Evolutionary conservation across 1,284 basidiomycete species (phyloP), one percentile per base, ranked within the genome.

Genomic region (Sporisorium reilianum): DNA sequence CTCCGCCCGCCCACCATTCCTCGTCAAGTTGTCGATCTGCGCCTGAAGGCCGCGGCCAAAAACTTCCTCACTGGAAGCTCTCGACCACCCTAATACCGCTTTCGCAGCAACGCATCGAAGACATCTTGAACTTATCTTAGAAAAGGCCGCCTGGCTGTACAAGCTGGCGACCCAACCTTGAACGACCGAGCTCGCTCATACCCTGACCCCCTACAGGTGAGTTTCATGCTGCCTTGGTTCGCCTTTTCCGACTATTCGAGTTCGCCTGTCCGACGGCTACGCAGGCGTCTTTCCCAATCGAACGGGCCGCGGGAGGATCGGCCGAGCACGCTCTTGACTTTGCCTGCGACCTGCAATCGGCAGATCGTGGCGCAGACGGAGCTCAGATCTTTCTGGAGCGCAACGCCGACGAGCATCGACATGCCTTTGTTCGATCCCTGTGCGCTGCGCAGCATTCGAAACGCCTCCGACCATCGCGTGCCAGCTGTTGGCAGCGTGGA

Each of bases 31-130:
- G 64, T 71, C 57, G 73, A 75, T 22, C 64, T 75, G 23, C 66
- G 73, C 49, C 64, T 75, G 57, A 75, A 75, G 73, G 67, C 67
- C 58, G 73, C 73, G 67, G 73, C 73, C 64, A 75, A 75, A 68
- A 67, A 64, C 64, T 75, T 75, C 73, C 60, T 71, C 54, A 75
- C 73, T 44, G 73, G 64, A 64, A 73, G 65, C 68, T 66, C 68
- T 25, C 55, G 73, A 67, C 73, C 73, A 44, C 73, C 68, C 60
- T 75, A 75, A 75, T 40, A 66, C 48, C 40, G 64, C 64, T 71
- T 14, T 57, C 57, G 48, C 49, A 36, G 53, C 64, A 58, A 25
- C 64, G 69, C 45, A 75, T 75, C 61, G 73, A 63, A 67, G 63
- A 75, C 67, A 70, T 50, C 56, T 42, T 55, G 28, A 58, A 64